phyloP scores from a whole-genome alignment of 345 rosid species.

The Lepidium africanum region DNA sequence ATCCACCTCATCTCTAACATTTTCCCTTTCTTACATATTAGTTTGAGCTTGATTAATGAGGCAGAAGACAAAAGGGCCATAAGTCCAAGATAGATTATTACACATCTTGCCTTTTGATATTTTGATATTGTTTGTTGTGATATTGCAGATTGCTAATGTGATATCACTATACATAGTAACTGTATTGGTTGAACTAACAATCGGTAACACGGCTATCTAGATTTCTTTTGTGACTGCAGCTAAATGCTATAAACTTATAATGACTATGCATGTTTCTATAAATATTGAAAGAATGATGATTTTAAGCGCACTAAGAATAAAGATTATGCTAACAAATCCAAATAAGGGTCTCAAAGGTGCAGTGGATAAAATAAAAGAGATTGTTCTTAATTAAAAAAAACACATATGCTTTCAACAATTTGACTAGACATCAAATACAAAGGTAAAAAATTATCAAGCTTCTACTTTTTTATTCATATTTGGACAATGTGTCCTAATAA shows the following conservation, averaged over 20 bases:
- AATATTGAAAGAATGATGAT: conserved; percentile 75
- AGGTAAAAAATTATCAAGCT: not conserved
- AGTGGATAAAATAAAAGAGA: conserved; percentile 78
- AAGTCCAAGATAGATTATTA: conserved; percentile 64
- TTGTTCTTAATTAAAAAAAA: conserved; percentile 47
- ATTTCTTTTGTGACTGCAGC: conserved; percentile 86
- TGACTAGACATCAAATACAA: no score
- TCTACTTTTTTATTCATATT: not conserved
- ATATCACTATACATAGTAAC: conserved; percentile 30
- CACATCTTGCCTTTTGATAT: not conserved
- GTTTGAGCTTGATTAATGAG: conserved; percentile 71
- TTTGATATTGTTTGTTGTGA: not conserved
- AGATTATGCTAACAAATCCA: conserved; percentile 67
- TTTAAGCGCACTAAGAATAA: conserved; percentile 81
- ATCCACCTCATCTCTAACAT: not conserved
- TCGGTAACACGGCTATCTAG: conserved; percentile 83
- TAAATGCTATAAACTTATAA: conserved; percentile 81
- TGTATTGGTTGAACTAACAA: conserved; percentile 70
- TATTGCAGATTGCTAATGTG: conserved; percentile 1
- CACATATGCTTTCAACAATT: conserved; percentile 76
- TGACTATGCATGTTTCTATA: conserved; percentile 81
- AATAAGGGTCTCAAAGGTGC: conserved; percentile 86
- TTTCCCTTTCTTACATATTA: conserved; percentile 39
- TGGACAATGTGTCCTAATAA: not conserved
- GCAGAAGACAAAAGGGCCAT: conserved; percentile 81